Percentiles rank a stretch among this genome's conserved stretches.
These are phyloP conservation scores for Rosa hybrid DNA, from an alignment of 331 rosid genomes.

Conservation along the genomic window DNA sequence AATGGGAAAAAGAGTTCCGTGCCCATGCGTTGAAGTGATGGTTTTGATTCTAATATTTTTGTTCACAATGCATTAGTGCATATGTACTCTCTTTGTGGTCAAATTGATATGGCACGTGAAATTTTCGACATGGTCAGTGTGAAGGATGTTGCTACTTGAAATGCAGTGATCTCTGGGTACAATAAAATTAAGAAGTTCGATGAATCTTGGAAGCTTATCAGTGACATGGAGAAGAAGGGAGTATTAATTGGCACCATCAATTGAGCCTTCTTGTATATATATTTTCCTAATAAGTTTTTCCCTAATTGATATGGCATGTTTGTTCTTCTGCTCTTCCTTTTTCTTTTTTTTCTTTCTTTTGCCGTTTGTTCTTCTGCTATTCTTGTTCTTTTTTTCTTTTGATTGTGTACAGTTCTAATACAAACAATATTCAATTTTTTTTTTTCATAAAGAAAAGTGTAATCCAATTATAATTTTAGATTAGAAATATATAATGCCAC, in stretches of 20 bases:
- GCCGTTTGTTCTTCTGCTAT: too few species aligned
- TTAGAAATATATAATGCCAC: too few species aligned
- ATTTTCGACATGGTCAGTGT: slow-evolving; percentile 47
- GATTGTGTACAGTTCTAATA: too few species aligned
- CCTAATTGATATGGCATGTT: too few species aligned
- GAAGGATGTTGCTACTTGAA: slow-evolving; percentile 80
- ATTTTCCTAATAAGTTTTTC: too few species aligned
- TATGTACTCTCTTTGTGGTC: slow-evolving; percentile 53
- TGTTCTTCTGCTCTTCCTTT: too few species aligned
- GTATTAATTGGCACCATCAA: slow-evolving; percentile 12
- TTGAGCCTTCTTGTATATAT: too few species aligned
- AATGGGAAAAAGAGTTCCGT: slow-evolving; percentile 55
- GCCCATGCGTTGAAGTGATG: slow-evolving; percentile 63
- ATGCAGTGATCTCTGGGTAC: slow-evolving; percentile 72
- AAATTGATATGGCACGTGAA: slow-evolving; percentile 57
- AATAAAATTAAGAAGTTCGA: slow-evolving; percentile 56
- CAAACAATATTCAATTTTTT: too few species aligned
- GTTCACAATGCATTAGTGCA: slow-evolving; percentile 77
- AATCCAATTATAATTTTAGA: too few species aligned
- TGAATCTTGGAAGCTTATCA: slow-evolving; percentile 63
- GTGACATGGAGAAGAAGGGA: slow-evolving; percentile 56
- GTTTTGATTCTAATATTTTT: slow-evolving; percentile 58
- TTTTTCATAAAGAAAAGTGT: too few species aligned
- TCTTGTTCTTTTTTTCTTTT: too few species aligned
- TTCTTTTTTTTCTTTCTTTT: too few species aligned